Percentiles rank a stretch among this genome's conserved stretches.
Evolutionary conservation across 2,329 filamentous ascomycete genomes (phyloP).

Genomic region (Phialocephala sp.): DNA sequence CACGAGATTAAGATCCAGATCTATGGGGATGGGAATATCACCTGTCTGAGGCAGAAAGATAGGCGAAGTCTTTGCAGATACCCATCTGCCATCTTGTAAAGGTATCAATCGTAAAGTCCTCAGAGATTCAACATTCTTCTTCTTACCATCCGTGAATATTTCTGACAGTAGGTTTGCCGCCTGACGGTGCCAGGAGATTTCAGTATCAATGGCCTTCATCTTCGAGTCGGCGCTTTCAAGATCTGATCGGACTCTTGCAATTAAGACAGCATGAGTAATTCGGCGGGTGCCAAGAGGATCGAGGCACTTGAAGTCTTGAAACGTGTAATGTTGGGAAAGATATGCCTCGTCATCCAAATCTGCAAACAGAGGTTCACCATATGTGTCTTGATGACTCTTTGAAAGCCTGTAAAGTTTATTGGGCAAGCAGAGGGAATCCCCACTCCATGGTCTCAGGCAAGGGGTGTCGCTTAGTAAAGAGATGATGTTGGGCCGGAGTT

Average conservation of each 20-base stretch:
- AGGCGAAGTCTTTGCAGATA: slow-evolving; percentile 11
- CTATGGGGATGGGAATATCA: slow-evolving; percentile 22
- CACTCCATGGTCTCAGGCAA: slow-evolving; percentile 11
- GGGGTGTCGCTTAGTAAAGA: slow-evolving; percentile 7
- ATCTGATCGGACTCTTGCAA: not conserved
- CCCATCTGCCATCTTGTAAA: slow-evolving; percentile 21
- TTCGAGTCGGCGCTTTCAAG: not conserved
- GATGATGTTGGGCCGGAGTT: slow-evolving; percentile 13
- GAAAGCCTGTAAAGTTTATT: not conserved
- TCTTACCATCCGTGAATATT: not conserved
- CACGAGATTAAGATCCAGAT: slow-evolving; percentile 26
- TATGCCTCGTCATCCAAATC: slow-evolving; percentile 22
- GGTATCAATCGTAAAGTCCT: slow-evolving; percentile 12
- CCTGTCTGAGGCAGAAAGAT: slow-evolving; percentile 26
- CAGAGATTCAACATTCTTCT: not conserved
- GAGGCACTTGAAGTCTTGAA: slow-evolving; percentile 5
- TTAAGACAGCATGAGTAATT: not conserved
- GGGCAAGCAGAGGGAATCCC: slow-evolving; percentile 11
- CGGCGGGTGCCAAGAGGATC: not conserved
- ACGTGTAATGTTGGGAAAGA: slow-evolving; percentile 17
- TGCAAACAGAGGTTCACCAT: slow-evolving; percentile 23
- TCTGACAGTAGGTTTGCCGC: not conserved
- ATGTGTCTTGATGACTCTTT: not conserved
- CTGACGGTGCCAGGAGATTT: not conserved
- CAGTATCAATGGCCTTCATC: not conserved